Evolutionary conservation across 2,329 filamentous ascomycete species (phyloP).

Genomic region (Epichloe typhina): DNA sequence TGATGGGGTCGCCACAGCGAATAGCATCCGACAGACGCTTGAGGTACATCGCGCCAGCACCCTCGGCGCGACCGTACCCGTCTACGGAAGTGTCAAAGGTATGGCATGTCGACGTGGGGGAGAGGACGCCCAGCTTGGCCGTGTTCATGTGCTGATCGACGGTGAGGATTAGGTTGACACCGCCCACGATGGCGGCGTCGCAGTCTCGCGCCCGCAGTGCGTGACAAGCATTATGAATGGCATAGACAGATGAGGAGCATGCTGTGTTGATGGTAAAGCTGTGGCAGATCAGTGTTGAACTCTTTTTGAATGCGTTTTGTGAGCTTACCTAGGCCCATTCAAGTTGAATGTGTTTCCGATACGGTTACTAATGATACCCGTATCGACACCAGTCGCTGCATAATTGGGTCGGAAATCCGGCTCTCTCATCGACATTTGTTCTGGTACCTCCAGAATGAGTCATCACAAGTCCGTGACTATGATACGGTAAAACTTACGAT

Average conservation of each 20-base stretch:
- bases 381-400: constrained; percentile 17
- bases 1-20: constrained; percentile 11
- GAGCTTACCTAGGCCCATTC: constrained; percentile 7
- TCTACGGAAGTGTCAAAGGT: constrained; percentile 21
- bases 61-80: constrained; percentile 23
- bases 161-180: constrained; percentile 22
- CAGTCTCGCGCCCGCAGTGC: constrained; percentile 20
- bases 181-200: constrained; percentile 21
- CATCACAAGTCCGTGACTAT: too few relatives aligned
- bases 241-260: constrained; percentile 23
- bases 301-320: too few relatives aligned
- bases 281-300: constrained; percentile 8
- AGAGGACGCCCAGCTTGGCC: constrained; percentile 11
- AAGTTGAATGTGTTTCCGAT: constrained; percentile 25
- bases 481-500: not conserved
- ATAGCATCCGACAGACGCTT: constrained; percentile 19
- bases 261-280: constrained; percentile 21
- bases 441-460: too few relatives aligned
- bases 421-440: not conserved
- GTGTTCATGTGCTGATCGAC: constrained; percentile 11
- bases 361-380: constrained; percentile 23
- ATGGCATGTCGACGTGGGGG: constrained; percentile 14
- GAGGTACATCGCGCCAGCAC: constrained; percentile 17
- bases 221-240: constrained; percentile 10
- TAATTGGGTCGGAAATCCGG: constrained; percentile 2